phyloP scores from a whole-genome alignment of 2,329 filamentous ascomycete species.

The Colletotrichum liaoningense region DNA sequence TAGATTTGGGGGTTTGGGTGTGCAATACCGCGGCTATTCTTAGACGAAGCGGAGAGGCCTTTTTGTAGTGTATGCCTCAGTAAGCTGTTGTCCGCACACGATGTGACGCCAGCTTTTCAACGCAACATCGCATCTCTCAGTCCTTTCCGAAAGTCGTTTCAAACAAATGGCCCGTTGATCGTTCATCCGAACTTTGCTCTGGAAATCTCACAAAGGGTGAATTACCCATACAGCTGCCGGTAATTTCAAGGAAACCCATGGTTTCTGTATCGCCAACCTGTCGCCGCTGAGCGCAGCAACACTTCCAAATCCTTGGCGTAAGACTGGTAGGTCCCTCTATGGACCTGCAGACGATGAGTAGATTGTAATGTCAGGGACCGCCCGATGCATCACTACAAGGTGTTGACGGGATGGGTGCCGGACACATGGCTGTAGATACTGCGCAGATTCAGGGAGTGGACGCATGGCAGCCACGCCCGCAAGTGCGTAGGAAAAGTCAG shows the following conservation, averaged over 20 bases:
- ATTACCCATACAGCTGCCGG: background rate
- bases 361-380: constrained; percentile 14
- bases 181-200: background rate
- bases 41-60: constrained; percentile 23
- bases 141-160: constrained; percentile 12
- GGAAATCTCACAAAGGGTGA: background rate
- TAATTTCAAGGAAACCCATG: background rate
- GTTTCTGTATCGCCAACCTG: background rate
- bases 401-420: background rate
- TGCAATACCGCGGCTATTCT: constrained; percentile 33
- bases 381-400: background rate
- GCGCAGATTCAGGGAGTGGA: background rate
- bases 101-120: constrained; percentile 29
- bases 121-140: constrained; percentile 10
- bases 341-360: constrained; percentile 15
- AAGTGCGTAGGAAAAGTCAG: background rate
- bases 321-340: background rate
- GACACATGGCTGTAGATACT: background rate
- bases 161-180: constrained; percentile 7
- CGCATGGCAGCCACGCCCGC: background rate
- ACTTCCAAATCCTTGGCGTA: background rate
- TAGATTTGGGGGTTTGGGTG: constrained; percentile 26
- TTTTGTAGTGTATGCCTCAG: constrained; percentile 5
- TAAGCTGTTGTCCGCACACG: constrained; percentile 20
- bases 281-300: background rate